A percentile compares a stretch with the other conserved stretches of the same genome.
Evolutionary conservation across 176 grass and related monocot genomes (phyloP).

Genomic region (Aegilops longissima): DNA sequence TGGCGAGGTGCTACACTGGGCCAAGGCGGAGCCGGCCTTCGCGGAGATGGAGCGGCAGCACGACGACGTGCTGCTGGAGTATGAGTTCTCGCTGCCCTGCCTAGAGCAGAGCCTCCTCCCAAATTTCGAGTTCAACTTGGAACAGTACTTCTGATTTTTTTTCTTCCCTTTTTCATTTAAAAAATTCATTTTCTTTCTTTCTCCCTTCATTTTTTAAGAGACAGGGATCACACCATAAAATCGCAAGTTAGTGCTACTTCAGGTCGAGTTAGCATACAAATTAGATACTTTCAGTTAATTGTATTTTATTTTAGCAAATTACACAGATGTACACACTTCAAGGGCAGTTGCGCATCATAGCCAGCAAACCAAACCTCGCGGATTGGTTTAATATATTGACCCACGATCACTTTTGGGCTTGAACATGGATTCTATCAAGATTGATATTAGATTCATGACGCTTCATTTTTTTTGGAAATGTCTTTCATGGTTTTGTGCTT

Average conservation of each 20-base stretch:
- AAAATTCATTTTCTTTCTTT: too few relatives aligned
- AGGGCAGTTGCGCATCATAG: neutral
- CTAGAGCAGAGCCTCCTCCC: slow-evolving; percentile 53
- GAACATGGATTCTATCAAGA: neutral
- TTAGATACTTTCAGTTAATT: too few relatives aligned
- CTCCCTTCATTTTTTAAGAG: neutral
- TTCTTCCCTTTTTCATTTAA: too few relatives aligned
- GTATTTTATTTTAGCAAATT: neutral
- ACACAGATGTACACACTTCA: neutral
- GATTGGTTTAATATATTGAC: neutral
- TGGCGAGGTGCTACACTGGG: slow-evolving; percentile 60
- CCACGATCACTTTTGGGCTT: neutral
- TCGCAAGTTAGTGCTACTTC: too few relatives aligned
- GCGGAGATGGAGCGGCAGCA: neutral
- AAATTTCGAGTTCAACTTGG: slow-evolving; percentile 60
- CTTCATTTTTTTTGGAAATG: neutral
- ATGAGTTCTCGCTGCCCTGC: slow-evolving; percentile 50
- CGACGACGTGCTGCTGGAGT: slow-evolving; percentile 42
- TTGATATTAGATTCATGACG: neutral
- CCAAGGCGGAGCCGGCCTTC: slow-evolving; percentile 29
- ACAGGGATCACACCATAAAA: too few relatives aligned
- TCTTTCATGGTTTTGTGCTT: too few relatives aligned
- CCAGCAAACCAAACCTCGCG: neutral
- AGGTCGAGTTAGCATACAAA: too few relatives aligned
- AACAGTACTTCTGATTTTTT: slow-evolving; percentile 42